Evolutionary conservation across 371 early-diverging fungal genomes (phyloP).

Genomic region (Saksenaea oblongispora): DNA sequence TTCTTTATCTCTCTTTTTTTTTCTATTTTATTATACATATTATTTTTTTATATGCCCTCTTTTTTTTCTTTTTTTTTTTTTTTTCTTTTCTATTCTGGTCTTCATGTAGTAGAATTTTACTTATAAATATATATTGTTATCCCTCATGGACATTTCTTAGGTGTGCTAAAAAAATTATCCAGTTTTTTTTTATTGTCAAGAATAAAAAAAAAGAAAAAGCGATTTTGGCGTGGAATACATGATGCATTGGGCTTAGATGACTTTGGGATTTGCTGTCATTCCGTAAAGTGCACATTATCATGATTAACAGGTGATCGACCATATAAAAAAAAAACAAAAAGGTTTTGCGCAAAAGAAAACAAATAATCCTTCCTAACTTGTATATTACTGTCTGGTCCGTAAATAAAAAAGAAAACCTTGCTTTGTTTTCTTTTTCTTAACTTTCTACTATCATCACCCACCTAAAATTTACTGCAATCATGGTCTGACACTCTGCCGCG

Average conservation of each 20-base stretch:
- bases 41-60: constrained; percentile 1
- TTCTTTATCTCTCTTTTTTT: background rate
- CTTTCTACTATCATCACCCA: background rate
- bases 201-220: background rate
- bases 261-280: constrained; percentile 3
- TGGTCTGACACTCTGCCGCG: background rate
- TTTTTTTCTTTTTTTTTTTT: background rate
- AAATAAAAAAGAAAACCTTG: background rate
- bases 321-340: too few relatives aligned
- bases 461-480: constrained; percentile 3
- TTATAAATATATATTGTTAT: constrained; percentile 3
- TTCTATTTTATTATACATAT: background rate
- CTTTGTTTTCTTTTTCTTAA: background rate
- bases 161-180: background rate
- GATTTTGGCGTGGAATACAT: background rate
- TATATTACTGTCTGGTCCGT: background rate
- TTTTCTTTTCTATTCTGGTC: background rate
- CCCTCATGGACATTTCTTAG: background rate
- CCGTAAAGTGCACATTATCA: background rate
- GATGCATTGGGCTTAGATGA: background rate
- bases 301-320: background rate
- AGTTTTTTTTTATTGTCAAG: background rate
- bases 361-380: background rate
- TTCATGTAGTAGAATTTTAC: constrained; percentile 5
- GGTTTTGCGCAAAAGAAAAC: background rate